Percentiles rank a stretch among this genome's conserved stretches.
Evolutionary conservation across 2,329 filamentous ascomycete genomes (phyloP).

Genomic region (Fusarium oxysporum): DNA sequence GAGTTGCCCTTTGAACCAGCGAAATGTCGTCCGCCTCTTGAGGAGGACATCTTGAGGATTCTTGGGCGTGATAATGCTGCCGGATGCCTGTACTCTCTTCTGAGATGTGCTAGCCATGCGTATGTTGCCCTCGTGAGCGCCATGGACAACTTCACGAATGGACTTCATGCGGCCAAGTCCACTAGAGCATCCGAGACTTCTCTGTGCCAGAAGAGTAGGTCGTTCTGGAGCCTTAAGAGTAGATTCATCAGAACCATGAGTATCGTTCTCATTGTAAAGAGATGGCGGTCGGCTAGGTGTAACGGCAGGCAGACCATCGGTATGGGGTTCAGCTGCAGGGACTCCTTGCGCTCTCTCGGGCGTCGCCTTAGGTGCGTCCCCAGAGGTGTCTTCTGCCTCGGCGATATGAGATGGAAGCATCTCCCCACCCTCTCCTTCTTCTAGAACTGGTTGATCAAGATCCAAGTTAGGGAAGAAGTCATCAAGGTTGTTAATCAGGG

Average conservation of each 20-base stretch:
- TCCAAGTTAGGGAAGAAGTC: conserved; percentile 99
- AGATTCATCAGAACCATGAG: conserved; percentile 79
- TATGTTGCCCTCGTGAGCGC: conserved; percentile 84
- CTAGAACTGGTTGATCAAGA: conserved; percentile 92
- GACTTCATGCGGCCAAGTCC: conserved; percentile 94
- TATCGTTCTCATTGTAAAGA: conserved; percentile 74
- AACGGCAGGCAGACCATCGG: too few relatives aligned
- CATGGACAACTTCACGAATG: conserved; percentile 95
- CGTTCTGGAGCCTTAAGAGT: conserved; percentile 75
- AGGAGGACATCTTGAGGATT: conserved; percentile 72
- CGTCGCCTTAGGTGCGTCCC: too few relatives aligned
- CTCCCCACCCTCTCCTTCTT: conserved; percentile 68
- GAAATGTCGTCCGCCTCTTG: conserved; percentile 93
- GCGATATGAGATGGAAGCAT: conserved; percentile 74
- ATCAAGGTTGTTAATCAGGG: conserved; percentile 94
- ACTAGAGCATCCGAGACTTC: conserved; percentile 83
- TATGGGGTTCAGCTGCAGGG: conserved; percentile 41
- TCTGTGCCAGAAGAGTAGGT: conserved; percentile 72
- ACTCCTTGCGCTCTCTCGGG: conserved; percentile 3
- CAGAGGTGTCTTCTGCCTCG: conserved; percentile 56
- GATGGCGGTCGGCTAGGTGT: conserved; percentile 49
- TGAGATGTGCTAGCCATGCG: conserved; percentile 60
- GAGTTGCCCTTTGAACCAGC: conserved; percentile 98
- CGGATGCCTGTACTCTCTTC: conserved; percentile 47
- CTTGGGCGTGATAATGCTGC: conserved; percentile 67